Base-by-base conservation (phyloP, 2,329 filamentous ascomycete genomes). In the Plectosphaerella sp. region DNA sequence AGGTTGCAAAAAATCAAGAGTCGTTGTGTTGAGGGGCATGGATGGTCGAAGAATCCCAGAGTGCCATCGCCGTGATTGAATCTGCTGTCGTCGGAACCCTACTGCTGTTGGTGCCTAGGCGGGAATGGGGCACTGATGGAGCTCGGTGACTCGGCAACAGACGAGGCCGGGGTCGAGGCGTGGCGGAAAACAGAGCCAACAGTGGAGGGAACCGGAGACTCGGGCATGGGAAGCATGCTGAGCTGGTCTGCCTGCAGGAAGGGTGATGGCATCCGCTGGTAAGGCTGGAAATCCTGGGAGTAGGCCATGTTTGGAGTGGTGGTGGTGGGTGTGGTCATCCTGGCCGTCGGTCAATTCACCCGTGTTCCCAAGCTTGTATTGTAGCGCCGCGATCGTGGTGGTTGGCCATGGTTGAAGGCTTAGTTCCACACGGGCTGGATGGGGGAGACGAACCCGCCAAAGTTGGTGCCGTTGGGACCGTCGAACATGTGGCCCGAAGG, bases 361-460 rank as follows among this genome's bases (percentile, higher is more conserved):
- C 69, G 70, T 66, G 70, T 65, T 70, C 64, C 69, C 64, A 57
- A 65, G 61, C 62, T 63, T 58, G 54, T 53, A 61, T 67, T 64
- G 64, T 66, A 60, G 62, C 62, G 67, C 68, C 71, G 64, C 62
- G 68, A 67, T 71, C 70, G 67, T 63, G 64, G 59, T 53, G 56
- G 51, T 61, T 59, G 63, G 28, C 28, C 61, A 69, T 61, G 49
- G 49, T 39, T 43, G 63, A 59, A 63, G 64, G 67, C 69, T 72
- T 79, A 83, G 71, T 77, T 81, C 79, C 79, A 83, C 73, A 82
- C 73, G 68, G 79, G 72, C 72, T 82, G 78, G 71, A 78, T 74
- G 76, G 79, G 79, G 80, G 77, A 75, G 72, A 83, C 80, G 76
- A 83, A 83, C 80, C 80, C 80, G 72, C 69, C 69, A 61, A 67